Evolutionary conservation across 2,329 filamentous ascomycete genomes (phyloP), one percentile per base, ranked within the genome.

Genomic region (Amauroascus verrucosus): DNA sequence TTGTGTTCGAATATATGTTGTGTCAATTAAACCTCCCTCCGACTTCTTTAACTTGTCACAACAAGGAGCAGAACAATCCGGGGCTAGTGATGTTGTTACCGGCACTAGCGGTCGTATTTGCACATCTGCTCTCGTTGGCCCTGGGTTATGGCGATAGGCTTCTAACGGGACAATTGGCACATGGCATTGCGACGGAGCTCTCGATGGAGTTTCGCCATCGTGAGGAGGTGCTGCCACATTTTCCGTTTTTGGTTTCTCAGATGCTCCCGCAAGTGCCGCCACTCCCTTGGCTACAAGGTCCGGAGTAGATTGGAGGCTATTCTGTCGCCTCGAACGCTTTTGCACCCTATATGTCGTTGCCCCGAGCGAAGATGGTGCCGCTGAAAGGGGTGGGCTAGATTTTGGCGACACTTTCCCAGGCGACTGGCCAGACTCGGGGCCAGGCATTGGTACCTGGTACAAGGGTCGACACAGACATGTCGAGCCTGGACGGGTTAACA

Each of bases 401-500:
- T 51, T 38, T 14, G 44, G 45, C 13, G 49, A 46, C 16, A 40
- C 22, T 20, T 46, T 40, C 8, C 38, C 41, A 14, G 33, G 22
- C 37, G 38, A 44, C 52, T 54, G 56, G 7, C 58, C 53, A 35
- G 63, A 38, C 6, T 65, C 64, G 44, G 59, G 51, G 6, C 59
- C 56, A 41, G 59, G 56, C 18, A 59, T 58, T 9, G 66, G 65
- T 1, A 72, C 67, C 54, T 69, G 63, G 57, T 72, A 72, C 13
- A 72, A 57, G 18, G 70, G 70, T 50, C 70, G 63, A 56, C 70
- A 72, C 37, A 72, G 52, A 59, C 70, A 72, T 18, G 62, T 65
- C 26, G 69, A 68, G 14, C 69, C 70, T 72, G 45, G 2, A 14
- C 14, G 54, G 24, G 38, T 64, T 56, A 63, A 43, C 38, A 54